Percentiles rank a stretch among this genome's conserved stretches.
Conservation (phyloP, 1,139 yeast genomes). For the Hyphopichia pseudoburtonii region DNA sequence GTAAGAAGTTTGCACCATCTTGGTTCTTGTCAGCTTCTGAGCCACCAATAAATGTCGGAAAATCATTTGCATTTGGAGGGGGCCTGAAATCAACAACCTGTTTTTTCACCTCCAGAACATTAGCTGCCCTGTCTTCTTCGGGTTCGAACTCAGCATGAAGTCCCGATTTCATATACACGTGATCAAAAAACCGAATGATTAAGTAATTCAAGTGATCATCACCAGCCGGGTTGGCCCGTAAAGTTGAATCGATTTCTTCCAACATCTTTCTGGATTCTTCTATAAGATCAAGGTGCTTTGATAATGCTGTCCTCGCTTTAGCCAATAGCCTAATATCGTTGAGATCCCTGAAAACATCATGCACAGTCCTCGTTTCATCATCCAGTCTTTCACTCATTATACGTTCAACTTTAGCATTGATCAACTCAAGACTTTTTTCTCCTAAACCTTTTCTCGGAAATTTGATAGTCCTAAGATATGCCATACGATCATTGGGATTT, state of each 20-base stretch:
- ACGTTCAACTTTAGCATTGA: slow-evolving; percentile 16
- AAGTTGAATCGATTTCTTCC: neutral
- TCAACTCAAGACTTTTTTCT: slow-evolving; percentile 43
- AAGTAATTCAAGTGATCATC: too few relatives aligned
- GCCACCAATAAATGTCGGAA: slow-evolving; percentile 42
- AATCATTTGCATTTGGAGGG: slow-evolving; percentile 43
- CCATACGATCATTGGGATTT: slow-evolving; percentile 57
- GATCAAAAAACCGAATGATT: slow-evolving; percentile 21
- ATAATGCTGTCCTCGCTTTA: neutral
- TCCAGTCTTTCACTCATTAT: too few relatives aligned
- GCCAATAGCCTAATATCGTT: neutral
- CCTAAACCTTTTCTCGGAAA: slow-evolving; percentile 77
- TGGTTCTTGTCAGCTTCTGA: slow-evolving; percentile 15
- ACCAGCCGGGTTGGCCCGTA: neutral
- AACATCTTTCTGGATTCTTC: slow-evolving; percentile 21
- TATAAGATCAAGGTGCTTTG: slow-evolving; percentile 30
- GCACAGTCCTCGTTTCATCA: neutral
- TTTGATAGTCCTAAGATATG: slow-evolving; percentile 57
- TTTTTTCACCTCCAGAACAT: slow-evolving; percentile 44
- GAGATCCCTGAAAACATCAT: neutral
- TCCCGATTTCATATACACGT: slow-evolving; percentile 28
- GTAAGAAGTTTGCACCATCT: slow-evolving; percentile 35
- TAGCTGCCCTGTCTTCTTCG: slow-evolving; percentile 24
- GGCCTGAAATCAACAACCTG: slow-evolving; percentile 47
- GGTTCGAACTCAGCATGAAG: slow-evolving; percentile 31